A percentile compares a stretch with the other conserved stretches of the same genome.
Conservation (phyloP, 352 stramenopile species). For the Phytopythium delawarense region DNA sequence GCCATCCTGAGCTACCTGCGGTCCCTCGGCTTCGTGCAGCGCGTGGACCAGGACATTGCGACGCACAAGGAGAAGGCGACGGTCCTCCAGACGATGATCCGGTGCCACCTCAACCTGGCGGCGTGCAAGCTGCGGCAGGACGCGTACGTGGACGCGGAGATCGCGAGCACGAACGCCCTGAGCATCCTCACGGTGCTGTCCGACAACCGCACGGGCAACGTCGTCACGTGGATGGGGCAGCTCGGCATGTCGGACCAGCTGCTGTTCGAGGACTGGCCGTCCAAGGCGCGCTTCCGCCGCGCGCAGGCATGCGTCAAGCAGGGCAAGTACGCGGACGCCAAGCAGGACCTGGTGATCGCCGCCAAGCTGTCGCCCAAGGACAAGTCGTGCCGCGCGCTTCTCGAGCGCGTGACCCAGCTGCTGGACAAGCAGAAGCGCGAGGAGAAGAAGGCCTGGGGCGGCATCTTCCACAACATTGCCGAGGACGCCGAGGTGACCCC, state of each 20-base stretch:
- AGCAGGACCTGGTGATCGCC: constrained; percentile 72
- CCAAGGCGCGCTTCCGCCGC: constrained; percentile 81
- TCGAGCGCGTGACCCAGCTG: constrained; percentile 68
- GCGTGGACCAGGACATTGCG: constrained; percentile 67
- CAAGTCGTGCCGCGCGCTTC: constrained; percentile 70
- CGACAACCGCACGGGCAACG: constrained; percentile 76
- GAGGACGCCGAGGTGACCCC: constrained; percentile 16
- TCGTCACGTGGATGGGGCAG: constrained; percentile 83
- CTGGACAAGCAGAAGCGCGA: constrained; percentile 72
- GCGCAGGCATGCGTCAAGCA: constrained; percentile 73
- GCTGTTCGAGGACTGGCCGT: constrained; percentile 84
- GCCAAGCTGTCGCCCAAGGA: constrained; percentile 80
- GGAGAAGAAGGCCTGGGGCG: constrained; percentile 78
- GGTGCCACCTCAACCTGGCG: constrained; percentile 82
- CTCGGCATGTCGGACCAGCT: constrained; percentile 72
- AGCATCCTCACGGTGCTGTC: constrained; percentile 71
- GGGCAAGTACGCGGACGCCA: constrained; percentile 67
- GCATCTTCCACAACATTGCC: constrained; percentile 64
- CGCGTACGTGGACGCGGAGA: constrained; percentile 59
- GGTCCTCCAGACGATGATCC: constrained; percentile 87
- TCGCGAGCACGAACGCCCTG: constrained; percentile 78
- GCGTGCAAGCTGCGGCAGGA: constrained; percentile 82
- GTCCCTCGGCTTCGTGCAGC: constrained; percentile 63
- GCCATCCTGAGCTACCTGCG: constrained; percentile 77
- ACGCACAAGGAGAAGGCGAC: constrained; percentile 86